Evolutionary conservation across 2,329 filamentous ascomycete genomes (phyloP), one percentile per base, ranked within the genome.

Genomic region (Chrysosporium keratinophilum): DNA sequence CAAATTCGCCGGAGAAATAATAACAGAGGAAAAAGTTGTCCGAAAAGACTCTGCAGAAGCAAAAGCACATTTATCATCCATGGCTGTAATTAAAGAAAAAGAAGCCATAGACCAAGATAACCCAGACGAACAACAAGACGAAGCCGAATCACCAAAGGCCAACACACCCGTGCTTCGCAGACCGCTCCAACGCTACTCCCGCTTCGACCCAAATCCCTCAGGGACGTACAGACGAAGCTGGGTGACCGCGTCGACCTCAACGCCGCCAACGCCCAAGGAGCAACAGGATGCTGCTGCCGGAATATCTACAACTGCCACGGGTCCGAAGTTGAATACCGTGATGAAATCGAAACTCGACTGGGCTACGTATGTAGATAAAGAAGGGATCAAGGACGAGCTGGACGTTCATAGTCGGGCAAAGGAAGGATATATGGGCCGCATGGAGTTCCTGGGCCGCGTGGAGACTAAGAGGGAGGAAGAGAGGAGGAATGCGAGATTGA

Each of bases 281-380:
- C 20, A 46, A 33, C 35, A 45, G 15, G 42, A 39, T 7, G 53
- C 59, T 57, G 58, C 69, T 19, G 52, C 62, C 0, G 54, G 53
- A 23, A 52, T 56, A 5, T 61, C 61, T 6, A 60, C 61, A 37
- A 64, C 71, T 63, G 42, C 19, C 17, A 61, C 75, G 68, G 69
- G 77, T 61, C 76, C 78, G 55, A 83, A 82, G 62, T 76, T 84
- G 68, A 84, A 82, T 59, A 82, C 81, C 0, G 79, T 84, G 48
- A 80, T 83, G 66, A 84, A 84, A 66, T 82, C 78, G 31, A 76
- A 80, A 51, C 69, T 83, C 61, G 81, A 84, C 60, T 84, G 81
- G 81, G 80, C 78, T 17, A 75, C 76, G 10, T 82, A 81, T 61
- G 81, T 84, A 40, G 78, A 82, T 62, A 69, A 77, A 51, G 77